A percentile compares a stretch with the other conserved stretches of the same genome.
These are phyloP conservation scores for Solanum okadae DNA, from an alignment of 257 asterid species.

Conservation along the genomic window DNA sequence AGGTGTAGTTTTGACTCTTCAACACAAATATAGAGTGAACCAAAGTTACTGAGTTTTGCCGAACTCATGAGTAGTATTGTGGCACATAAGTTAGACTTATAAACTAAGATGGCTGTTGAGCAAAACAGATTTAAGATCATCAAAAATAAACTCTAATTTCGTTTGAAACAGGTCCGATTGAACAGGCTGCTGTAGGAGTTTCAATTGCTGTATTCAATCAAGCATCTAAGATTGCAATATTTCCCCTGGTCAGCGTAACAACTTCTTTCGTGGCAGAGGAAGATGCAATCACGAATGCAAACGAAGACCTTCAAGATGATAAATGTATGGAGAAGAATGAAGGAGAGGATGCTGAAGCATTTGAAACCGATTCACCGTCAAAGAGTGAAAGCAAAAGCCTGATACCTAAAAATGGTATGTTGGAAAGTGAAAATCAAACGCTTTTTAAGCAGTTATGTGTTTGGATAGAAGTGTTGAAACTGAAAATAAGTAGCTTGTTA, in stretches of 20 bases:
- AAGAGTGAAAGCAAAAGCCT: conserved; percentile 36
- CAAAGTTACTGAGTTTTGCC: not conserved
- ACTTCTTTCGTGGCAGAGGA: conserved; percentile 72
- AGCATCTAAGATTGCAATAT: conserved; percentile 54
- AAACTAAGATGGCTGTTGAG: not conserved
- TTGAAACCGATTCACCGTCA: not conserved
- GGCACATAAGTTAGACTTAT: not conserved
- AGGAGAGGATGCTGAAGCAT: not conserved
- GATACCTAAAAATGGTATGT: conserved; percentile 37
- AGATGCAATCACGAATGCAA: conserved; percentile 20
- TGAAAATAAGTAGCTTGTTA: not conserved
- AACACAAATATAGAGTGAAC: not conserved
- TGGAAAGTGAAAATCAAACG: not conserved
- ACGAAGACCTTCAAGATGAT: conserved; percentile 6
- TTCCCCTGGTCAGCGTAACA: conserved; percentile 63
- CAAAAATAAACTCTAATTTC: not conserved
- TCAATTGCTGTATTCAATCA: conserved; percentile 71
- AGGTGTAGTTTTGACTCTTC: not conserved
- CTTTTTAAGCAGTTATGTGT: not conserved
- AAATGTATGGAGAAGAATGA: conserved; percentile 18
- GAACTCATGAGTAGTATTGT: not conserved
- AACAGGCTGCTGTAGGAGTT: conserved; percentile 71
- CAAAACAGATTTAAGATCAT: not conserved
- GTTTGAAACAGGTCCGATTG: conserved; percentile 35
- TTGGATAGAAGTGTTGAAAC: not conserved